Evolutionary conservation across 768 basidiomycete genomes (phyloP).

Genomic region (Lentinus brumalis): DNA sequence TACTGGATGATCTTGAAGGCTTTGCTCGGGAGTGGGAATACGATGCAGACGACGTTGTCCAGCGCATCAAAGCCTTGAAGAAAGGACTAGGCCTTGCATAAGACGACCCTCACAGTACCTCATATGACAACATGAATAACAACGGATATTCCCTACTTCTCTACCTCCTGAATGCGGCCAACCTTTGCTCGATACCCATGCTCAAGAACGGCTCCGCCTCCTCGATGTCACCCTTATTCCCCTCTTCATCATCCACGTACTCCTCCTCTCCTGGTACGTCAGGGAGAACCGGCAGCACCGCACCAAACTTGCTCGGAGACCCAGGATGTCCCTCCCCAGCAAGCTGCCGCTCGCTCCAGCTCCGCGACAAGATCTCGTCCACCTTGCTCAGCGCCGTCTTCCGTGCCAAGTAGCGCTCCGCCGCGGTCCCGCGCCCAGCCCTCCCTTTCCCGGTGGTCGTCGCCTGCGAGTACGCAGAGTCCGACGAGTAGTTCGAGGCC

Average conservation of each 20-base stretch:
- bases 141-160: background rate
- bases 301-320: constrained; percentile 11
- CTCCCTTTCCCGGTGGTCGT: background rate
- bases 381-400: constrained; percentile 31
- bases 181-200: constrained; percentile 21
- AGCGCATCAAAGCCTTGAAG: too few species aligned
- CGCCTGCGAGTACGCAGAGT: constrained; percentile 8
- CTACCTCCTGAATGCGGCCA: constrained; percentile 7
- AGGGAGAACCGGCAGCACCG: background rate
- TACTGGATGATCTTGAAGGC: too few species aligned
- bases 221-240: background rate
- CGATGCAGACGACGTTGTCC: too few species aligned
- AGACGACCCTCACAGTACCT: too few species aligned
- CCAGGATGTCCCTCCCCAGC: background rate
- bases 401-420: constrained; percentile 30
- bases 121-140: background rate
- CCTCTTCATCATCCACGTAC: background rate
- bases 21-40: too few species aligned
- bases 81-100: too few species aligned
- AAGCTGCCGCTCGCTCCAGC: constrained; percentile 29
- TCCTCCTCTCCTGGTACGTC: background rate
- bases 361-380: constrained; percentile 31
- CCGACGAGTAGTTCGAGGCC: background rate
- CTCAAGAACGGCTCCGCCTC: constrained; percentile 11
- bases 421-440: constrained; percentile 21